Base-by-base conservation (phyloP, 352 stramenopile genomes). In the Globisporangium splendens region DNA sequence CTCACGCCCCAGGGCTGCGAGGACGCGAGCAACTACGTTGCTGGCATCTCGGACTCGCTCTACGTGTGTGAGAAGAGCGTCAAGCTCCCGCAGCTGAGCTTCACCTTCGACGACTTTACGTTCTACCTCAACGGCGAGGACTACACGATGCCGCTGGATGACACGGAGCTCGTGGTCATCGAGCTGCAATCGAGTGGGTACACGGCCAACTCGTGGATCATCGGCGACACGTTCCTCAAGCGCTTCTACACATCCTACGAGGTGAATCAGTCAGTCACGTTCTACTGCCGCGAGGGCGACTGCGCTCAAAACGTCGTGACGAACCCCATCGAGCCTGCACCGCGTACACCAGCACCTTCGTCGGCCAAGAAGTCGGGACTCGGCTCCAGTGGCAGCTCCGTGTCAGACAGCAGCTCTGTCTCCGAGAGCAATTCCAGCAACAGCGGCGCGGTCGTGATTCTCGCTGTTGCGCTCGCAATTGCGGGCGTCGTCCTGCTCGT, bases 211-310 rank as follows among this genome's bases (percentile, higher is more conserved):
- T 77, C 63, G 13, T 92, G 83, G 83, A 80, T 92, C 55, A 55
- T 91, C 13, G 80, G 83, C 13, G 76, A 79, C 42, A 90, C 83
- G 13, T 88, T 92, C 50, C 59, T 92, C n/a, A 88, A 89, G 54
- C 50, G 68, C 6, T 89, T 88, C 56, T 92, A 90, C 68, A 75
- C 79, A 1, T 62, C 61, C n/a, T 92, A 83, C 63, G 71, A 77
- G 24, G 77, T 91, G 20, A 77, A 83, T 65, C 64, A 83, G 44
- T 72, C 70, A 0, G 66, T 92, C 28, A 72, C 74, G 0, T 83
- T 92, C 61, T 90, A 92, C 59, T 90, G 83, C 53, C 53, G 74
- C 6, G 73, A 88, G 20, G 77, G 75, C 46, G 68, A 77, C 38
- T 72, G 39, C 53, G 64, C 63, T 20, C 35, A 73, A 41, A 62